Conservation (phyloP, 2,329 filamentous ascomycete species). For the Fusarium nematophilum region DNA sequence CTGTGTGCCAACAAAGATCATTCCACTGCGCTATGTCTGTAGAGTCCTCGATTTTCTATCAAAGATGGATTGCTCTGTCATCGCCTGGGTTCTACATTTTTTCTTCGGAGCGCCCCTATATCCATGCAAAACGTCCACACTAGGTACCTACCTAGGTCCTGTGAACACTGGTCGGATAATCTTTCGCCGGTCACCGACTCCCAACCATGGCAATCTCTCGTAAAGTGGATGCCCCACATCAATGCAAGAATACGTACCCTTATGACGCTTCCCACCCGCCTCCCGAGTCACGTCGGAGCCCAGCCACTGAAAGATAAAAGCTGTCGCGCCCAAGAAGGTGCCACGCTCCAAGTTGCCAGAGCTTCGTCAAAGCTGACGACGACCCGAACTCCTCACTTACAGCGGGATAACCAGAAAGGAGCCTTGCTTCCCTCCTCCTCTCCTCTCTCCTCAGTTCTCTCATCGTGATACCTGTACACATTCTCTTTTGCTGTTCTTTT, state of each 20-base stretch:
- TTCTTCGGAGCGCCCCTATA: too few species aligned
- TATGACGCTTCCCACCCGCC: constrained; percentile 38
- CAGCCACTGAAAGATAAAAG: constrained; percentile 42
- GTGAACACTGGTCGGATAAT: too few species aligned
- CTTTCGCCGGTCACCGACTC: too few species aligned
- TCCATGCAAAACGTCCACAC: too few species aligned
- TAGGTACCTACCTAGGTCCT: too few species aligned
- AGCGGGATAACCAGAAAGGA: constrained; percentile 1
- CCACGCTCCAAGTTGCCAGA: constrained; percentile 35
- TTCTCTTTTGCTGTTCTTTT: constrained; percentile 13
- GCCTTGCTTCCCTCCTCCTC: constrained; percentile 1
- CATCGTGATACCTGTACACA: not conserved
- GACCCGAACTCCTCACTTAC: constrained; percentile 26
- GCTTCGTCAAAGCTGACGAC: constrained; percentile 46
- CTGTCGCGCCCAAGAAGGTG: constrained; percentile 35
- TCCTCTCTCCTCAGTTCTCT: constrained; percentile 1
- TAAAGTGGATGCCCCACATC: constrained; percentile 34
- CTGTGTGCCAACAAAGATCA: too few species aligned
- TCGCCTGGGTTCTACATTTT: too few species aligned
- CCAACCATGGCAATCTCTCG: too few species aligned
- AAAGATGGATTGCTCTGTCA: too few species aligned
- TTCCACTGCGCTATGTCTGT: too few species aligned
- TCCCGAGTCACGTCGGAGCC: constrained; percentile 14
- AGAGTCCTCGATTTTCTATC: too few species aligned
- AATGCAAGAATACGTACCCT: constrained; percentile 32